A percentile compares a stretch with the other conserved stretches of the same genome.
phyloP scores from a whole-genome alignment of 495 filamentous ascomycete genomes.

The Tuber borchii region DNA sequence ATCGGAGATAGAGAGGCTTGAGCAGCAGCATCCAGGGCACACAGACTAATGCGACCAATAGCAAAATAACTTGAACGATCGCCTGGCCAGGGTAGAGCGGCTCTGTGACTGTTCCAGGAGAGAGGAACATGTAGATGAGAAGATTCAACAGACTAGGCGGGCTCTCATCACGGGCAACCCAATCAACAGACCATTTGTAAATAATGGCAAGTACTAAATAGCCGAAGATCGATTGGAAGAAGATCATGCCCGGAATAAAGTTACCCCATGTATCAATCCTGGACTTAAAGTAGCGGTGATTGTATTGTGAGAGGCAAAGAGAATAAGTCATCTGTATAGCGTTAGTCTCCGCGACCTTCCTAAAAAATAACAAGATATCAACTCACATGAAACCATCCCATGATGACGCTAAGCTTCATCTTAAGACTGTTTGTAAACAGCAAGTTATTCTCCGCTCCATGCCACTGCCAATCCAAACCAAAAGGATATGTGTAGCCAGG shows the following conservation, averaged over 20 bases:
- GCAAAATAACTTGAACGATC: conserved; percentile 63
- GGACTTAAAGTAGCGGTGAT: conserved; percentile 87
- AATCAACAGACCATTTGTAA: conserved; percentile 95
- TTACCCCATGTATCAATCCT: conserved; percentile 94
- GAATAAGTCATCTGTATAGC: conserved; percentile 83
- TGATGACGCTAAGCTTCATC: conserved; percentile 97
- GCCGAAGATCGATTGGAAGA: conserved; percentile 98
- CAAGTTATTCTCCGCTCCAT: conserved; percentile 85
- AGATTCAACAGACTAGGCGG: conserved; percentile 93
- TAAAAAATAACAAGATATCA: neutral
- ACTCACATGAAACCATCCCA: conserved; percentile 84
- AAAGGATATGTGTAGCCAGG: conserved; percentile 80
- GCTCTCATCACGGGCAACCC: conserved; percentile 57
- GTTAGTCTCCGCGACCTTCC: neutral
- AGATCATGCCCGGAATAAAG: conserved; percentile 96
- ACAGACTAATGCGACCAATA: conserved; percentile 77
- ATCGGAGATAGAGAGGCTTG: conserved; percentile 88
- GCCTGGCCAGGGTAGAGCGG: conserved; percentile 71
- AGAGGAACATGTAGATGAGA: conserved; percentile 99
- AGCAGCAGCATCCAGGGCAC: conserved; percentile 88
- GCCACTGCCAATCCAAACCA: conserved; percentile 95
- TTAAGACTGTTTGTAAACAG: conserved; percentile 97
- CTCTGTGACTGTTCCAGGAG: conserved; percentile 64
- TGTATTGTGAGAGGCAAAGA: conserved; percentile 83
- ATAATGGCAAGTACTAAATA: conserved; percentile 90